phyloP scores from a whole-genome alignment of 140 eudicot species.

The Ambrosia hybrid region DNA sequence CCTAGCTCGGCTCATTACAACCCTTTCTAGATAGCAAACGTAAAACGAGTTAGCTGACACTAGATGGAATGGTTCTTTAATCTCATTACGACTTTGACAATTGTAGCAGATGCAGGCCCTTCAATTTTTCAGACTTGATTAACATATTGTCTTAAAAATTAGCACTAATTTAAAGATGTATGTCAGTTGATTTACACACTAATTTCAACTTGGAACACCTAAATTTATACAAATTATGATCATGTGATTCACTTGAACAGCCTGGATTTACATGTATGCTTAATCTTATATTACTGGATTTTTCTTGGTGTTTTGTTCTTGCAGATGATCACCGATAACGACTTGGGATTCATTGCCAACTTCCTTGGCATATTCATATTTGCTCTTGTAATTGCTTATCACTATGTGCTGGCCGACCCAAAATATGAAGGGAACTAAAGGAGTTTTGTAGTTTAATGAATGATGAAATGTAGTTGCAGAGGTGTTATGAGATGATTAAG shows the following conservation, averaged over 20 bases:
- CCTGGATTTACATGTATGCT: neutral
- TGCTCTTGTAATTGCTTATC: slow-evolving; percentile 72
- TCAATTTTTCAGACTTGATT: neutral
- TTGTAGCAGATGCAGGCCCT: neutral
- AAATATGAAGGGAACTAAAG: slow-evolving; percentile 60
- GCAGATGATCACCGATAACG: slow-evolving; percentile 86
- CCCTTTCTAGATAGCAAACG: no score
- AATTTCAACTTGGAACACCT: neutral
- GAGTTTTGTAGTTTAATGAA: neutral
- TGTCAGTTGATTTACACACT: no score
- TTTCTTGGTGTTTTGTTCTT: slow-evolving; percentile 18
- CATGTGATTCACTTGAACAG: no score
- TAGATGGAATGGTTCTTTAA: neutral
- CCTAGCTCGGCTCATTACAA: no score
- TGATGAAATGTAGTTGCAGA: slow-evolving; percentile 12
- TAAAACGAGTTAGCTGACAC: no score
- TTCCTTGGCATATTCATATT: slow-evolving; percentile 68
- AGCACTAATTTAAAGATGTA: neutral
- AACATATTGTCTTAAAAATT: neutral
- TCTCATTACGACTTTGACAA: neutral
- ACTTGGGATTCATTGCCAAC: slow-evolving; percentile 80
- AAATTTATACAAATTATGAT: neutral
- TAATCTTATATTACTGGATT: neutral
- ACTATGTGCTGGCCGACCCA: slow-evolving; percentile 73
- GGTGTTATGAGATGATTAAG: slow-evolving; percentile 20